phyloP scores from a whole-genome alignment of 1,139 yeast genomes.

The Nakaseomyces nivariensis region DNA sequence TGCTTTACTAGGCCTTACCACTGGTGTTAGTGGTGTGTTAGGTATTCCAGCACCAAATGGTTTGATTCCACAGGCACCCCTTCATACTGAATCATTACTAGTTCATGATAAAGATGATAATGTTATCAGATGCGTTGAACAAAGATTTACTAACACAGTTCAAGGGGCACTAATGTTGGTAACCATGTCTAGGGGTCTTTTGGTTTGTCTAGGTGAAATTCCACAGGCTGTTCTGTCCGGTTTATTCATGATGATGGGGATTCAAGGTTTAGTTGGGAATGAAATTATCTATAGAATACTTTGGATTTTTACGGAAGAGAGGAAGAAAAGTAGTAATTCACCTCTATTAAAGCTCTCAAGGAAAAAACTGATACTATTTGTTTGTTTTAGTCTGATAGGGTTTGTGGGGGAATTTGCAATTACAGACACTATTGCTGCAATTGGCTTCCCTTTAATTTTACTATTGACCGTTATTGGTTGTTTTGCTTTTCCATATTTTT shows the following conservation, averaged over 20 bases:
- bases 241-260: slow-evolving; percentile 85
- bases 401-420: slow-evolving; percentile 77
- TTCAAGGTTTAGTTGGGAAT: slow-evolving; percentile 63
- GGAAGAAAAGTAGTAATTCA: slow-evolving; percentile 27
- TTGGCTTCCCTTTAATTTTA: slow-evolving; percentile 86
- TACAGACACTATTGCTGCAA: slow-evolving; percentile 80
- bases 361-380: slow-evolving; percentile 48
- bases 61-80: slow-evolving; percentile 90
- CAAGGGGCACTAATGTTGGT: slow-evolving; percentile 81
- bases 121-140: slow-evolving; percentile 68
- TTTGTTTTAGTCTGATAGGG: slow-evolving; percentile 52
- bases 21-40: slow-evolving; percentile 75
- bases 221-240: slow-evolving; percentile 95
- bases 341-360: slow-evolving; percentile 32
- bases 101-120: slow-evolving; percentile 41
- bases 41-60: slow-evolving; percentile 98
- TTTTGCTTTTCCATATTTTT: slow-evolving; percentile 46
- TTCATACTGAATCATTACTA: slow-evolving; percentile 74
- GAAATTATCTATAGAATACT: slow-evolving; percentile 53
- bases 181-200: slow-evolving; percentile 81
- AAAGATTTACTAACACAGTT: slow-evolving; percentile 68
- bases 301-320: slow-evolving; percentile 53
- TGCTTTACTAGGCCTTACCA: slow-evolving; percentile 69
- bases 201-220: slow-evolving; percentile 69
- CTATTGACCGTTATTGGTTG: slow-evolving; percentile 59